These are phyloP conservation scores for Pseudocercospora crystallina DNA, from an alignment of 2,329 filamentous ascomycete species.

Conservation along the genomic window DNA sequence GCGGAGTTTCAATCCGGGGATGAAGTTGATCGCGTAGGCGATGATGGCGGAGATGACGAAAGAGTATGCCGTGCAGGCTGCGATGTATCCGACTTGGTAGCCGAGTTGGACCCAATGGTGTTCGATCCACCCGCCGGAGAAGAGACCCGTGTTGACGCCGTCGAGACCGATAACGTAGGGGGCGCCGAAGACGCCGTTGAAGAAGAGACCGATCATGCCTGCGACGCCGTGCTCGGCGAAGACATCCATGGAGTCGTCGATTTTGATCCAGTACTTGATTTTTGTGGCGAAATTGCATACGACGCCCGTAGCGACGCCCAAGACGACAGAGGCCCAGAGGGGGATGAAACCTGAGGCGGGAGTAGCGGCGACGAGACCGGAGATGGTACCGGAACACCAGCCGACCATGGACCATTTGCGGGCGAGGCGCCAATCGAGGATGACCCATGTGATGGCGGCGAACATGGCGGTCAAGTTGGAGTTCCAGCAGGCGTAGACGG, in stretches of 20 bases:
- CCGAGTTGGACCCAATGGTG: slow-evolving; percentile 73
- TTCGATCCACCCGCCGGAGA: slow-evolving; percentile 68
- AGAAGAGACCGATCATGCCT: slow-evolving; percentile 76
- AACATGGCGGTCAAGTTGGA: slow-evolving; percentile 91
- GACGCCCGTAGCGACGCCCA: slow-evolving; percentile 63
- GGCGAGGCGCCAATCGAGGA: slow-evolving; percentile 92
- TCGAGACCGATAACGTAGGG: slow-evolving; percentile 72
- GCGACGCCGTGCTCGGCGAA: slow-evolving; percentile 88
- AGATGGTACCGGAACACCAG: slow-evolving; percentile 87
- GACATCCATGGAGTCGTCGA: slow-evolving; percentile 86
- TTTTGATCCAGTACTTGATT: slow-evolving; percentile 72
- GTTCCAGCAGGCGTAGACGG: slow-evolving; percentile 98
- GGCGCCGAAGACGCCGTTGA: slow-evolving; percentile 71
- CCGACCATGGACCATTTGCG: slow-evolving; percentile 94
- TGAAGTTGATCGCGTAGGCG: slow-evolving; percentile 70
- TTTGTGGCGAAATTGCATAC: slow-evolving; percentile 85
- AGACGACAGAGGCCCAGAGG: slow-evolving; percentile 61
- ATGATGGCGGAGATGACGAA: slow-evolving; percentile 73
- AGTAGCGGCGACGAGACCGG: slow-evolving; percentile 83
- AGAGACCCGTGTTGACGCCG: slow-evolving; percentile 64
- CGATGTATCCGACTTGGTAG: slow-evolving; percentile 76
- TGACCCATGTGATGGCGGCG: slow-evolving; percentile 86
- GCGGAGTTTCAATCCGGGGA: slow-evolving; percentile 76
- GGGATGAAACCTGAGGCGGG: slow-evolving; percentile 78
- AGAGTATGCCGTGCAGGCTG: slow-evolving; percentile 64